These are phyloP conservation scores for Plectosphaerella plurivora DNA, from an alignment of 2,329 filamentous ascomycete species.

Conservation along the genomic window DNA sequence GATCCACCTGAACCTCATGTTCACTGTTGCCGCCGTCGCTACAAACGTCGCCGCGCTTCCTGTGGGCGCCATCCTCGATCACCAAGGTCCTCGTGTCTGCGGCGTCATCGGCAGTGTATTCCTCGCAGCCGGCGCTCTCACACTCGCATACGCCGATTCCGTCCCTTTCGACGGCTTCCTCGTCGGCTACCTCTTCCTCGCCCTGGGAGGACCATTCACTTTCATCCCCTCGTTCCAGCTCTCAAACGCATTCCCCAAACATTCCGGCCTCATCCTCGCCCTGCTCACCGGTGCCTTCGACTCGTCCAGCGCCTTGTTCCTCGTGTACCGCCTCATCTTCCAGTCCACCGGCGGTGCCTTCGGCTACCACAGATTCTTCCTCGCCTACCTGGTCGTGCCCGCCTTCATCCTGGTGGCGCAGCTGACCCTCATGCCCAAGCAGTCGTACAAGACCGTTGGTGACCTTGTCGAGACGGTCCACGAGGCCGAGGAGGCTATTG, in stretches of 20 bases:
- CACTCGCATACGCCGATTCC: conserved; percentile 64
- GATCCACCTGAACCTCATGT: conserved; percentile 80
- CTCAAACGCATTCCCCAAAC: conserved; percentile 74
- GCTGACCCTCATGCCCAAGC: conserved; percentile 65
- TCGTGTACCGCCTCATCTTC: conserved; percentile 69
- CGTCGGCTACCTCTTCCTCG: conserved; percentile 69
- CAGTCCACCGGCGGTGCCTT: conserved; percentile 51
- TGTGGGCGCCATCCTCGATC: conserved; percentile 79
- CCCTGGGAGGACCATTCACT: conserved; percentile 74
- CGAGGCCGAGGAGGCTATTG: conserved; percentile 29
- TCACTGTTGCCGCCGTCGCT: conserved; percentile 81
- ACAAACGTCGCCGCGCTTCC: conserved; percentile 86
- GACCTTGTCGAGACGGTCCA: conserved; percentile 75
- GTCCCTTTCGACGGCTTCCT: conserved; percentile 72
- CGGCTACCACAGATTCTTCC: conserved; percentile 65
- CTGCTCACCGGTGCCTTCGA: conserved; percentile 80
- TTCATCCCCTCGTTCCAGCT: conserved; percentile 83
- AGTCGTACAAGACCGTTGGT: conserved; percentile 80
- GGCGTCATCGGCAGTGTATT: conserved; percentile 67
- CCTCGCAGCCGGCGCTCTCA: conserved; percentile 63
- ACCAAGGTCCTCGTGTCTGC: conserved; percentile 73
- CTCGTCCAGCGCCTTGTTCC: conserved; percentile 73
- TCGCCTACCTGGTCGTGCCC: conserved; percentile 68
- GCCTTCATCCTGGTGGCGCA: conserved; percentile 61
- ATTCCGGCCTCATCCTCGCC: conserved; percentile 75